phyloP scores from a whole-genome alignment of 139 green algal genomes.

The Trebouxia sp. region DNA sequence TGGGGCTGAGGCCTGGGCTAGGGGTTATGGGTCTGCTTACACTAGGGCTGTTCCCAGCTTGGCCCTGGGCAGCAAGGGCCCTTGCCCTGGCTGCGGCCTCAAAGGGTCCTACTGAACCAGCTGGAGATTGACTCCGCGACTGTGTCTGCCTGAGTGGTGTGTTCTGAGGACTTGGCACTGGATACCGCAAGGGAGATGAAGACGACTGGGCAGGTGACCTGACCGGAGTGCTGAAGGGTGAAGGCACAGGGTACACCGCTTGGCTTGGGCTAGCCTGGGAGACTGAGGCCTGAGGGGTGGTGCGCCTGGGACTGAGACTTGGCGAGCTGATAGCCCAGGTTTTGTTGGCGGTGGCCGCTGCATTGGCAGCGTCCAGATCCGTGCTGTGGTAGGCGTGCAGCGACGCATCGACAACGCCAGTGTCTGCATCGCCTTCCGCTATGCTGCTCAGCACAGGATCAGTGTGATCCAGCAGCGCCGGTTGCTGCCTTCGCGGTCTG shows the following conservation, averaged over 20 bases:
- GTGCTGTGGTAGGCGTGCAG: conserved; percentile 8
- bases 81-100: not conserved
- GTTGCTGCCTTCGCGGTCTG: too few relatives aligned
- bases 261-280: not conserved
- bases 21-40: not conserved
- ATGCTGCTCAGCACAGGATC: conserved; percentile 15
- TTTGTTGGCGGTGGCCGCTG: not conserved
- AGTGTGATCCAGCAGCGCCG: not conserved
- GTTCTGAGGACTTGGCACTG: not conserved
- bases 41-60: too few relatives aligned
- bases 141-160: not conserved
- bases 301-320: conserved; percentile 1
- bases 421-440: not conserved
- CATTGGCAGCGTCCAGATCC: not conserved
- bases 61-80: not conserved
- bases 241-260: not conserved
- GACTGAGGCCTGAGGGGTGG: not conserved
- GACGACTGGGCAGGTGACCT: not conserved
- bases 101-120: not conserved
- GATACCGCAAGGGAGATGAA: not conserved
- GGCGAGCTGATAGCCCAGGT: not conserved
- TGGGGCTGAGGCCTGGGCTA: too few relatives aligned
- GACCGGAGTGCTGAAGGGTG: not conserved
- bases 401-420: not conserved
- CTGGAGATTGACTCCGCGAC: not conserved